A percentile compares a stretch with the other conserved stretches of the same genome.
Conservation (phyloP, 495 filamentous ascomycete species). For the Bacidia rubella region DNA sequence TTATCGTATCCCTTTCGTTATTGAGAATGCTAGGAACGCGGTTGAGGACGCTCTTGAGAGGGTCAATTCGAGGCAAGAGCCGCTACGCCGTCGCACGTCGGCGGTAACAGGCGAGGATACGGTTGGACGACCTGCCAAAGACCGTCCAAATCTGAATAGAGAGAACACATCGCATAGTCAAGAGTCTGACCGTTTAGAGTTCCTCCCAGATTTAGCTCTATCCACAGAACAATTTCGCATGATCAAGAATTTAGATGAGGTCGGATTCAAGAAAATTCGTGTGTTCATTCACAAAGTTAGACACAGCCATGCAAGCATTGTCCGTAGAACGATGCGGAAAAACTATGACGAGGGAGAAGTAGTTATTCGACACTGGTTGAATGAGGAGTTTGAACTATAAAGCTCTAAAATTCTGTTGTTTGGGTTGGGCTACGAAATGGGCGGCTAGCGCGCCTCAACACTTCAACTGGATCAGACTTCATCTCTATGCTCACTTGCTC, state of each 20-base stretch:
- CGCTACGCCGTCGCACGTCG: constrained; percentile 28
- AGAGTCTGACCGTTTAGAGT: not conserved
- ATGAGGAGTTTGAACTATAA: constrained; percentile 58
- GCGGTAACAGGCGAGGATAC: constrained; percentile 14
- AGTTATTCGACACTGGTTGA: constrained; percentile 71
- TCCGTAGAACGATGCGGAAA: constrained; percentile 51
- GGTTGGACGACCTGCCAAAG: not conserved
- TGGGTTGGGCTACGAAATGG: too few relatives aligned
- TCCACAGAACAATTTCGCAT: constrained; percentile 70
- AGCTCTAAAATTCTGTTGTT: too few relatives aligned
- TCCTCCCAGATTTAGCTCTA: constrained; percentile 59
- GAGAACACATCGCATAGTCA: not conserved
- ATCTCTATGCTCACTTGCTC: too few relatives aligned
- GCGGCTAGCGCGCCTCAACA: too few relatives aligned
- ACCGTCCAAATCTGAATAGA: not conserved
- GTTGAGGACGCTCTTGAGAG: constrained; percentile 65
- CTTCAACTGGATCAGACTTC: too few relatives aligned
- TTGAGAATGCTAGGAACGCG: constrained; percentile 49
- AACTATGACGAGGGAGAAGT: constrained; percentile 61
- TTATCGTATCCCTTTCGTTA: constrained; percentile 65
- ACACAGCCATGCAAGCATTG: constrained; percentile 84
- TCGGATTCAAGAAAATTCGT: constrained; percentile 69
- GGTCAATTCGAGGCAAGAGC: constrained; percentile 51
- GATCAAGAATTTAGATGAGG: constrained; percentile 57
- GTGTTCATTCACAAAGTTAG: constrained; percentile 71